These are phyloP conservation scores for Botrytis cinerea DNA, from an alignment of 2,329 filamentous ascomycete genomes.

Conservation along the genomic window DNA sequence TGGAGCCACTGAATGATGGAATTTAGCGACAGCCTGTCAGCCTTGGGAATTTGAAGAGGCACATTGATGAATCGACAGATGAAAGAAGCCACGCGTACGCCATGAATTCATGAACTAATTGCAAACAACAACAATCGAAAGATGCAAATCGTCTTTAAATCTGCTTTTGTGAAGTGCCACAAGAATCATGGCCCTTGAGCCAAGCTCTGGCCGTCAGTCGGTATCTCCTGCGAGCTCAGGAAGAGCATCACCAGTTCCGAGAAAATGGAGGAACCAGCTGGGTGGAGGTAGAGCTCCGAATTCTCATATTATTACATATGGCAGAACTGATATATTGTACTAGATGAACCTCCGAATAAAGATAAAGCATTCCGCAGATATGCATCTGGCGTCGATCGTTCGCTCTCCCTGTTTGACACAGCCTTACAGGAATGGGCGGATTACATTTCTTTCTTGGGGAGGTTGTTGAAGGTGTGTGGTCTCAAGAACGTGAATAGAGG, in stretches of 20 bases:
- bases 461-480: constrained; percentile 74
- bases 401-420: constrained; percentile 86
- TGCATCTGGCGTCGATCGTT: constrained; percentile 82
- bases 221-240: constrained; percentile 82
- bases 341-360: constrained; percentile 58
- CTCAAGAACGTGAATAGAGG: constrained; percentile 23
- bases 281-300: constrained; percentile 64
- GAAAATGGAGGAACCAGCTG: constrained; percentile 75
- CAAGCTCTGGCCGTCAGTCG: constrained; percentile 56
- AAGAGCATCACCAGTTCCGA: constrained; percentile 71
- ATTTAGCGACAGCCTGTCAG: constrained; percentile 25
- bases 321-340: constrained; percentile 18
- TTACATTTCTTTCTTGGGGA: constrained; percentile 95
- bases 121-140: constrained; percentile 24
- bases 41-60: constrained; percentile 21
- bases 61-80: constrained; percentile 7
- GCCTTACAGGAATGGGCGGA: constrained; percentile 98
- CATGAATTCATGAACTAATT: constrained; percentile 24
- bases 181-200: constrained; percentile 64
- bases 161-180: constrained; percentile 32
- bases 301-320: not conserved
- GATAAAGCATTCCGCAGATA: constrained; percentile 82
- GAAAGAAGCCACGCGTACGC: constrained; percentile 33
- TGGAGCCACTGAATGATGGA: constrained; percentile 17
- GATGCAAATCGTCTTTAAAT: constrained; percentile 33